Conservation (phyloP, 2,329 filamentous ascomycete genomes). For the Colletotrichum liaoningense region DNA sequence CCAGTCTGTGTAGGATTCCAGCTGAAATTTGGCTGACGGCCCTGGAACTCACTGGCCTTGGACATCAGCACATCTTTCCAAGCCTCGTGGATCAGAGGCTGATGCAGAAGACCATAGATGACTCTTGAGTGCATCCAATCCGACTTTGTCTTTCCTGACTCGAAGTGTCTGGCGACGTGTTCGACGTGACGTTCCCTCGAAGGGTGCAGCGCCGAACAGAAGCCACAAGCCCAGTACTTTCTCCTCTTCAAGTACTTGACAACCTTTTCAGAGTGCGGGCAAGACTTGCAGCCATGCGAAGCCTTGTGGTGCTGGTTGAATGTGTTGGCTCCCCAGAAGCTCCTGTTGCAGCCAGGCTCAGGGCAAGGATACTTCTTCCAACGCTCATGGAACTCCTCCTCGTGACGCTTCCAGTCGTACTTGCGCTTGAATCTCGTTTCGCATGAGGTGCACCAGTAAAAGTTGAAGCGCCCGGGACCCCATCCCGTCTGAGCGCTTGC, state of each 20-base stretch:
- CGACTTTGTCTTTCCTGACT: slow-evolving; percentile 69
- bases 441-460: slow-evolving; percentile 68
- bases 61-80: slow-evolving; percentile 68
- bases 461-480: slow-evolving; percentile 48
- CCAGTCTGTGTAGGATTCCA: slow-evolving; percentile 70
- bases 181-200: slow-evolving; percentile 75
- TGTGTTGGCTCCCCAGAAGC: slow-evolving; percentile 75
- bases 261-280: slow-evolving; percentile 73
- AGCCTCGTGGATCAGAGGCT: slow-evolving; percentile 69
- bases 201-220: slow-evolving; percentile 72
- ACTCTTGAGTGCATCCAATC: slow-evolving; percentile 79
- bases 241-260: slow-evolving; percentile 72
- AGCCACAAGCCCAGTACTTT: slow-evolving; percentile 76
- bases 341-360: slow-evolving; percentile 71
- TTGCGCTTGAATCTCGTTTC: slow-evolving; percentile 76
- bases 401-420: slow-evolving; percentile 77
- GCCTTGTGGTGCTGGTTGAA: slow-evolving; percentile 77
- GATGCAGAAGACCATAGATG: slow-evolving; percentile 75
- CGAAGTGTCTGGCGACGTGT: slow-evolving; percentile 76
- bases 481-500: slow-evolving; percentile 37
- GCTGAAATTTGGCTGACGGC: slow-evolving; percentile 69
- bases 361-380: slow-evolving; percentile 76
- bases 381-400: slow-evolving; percentile 77
- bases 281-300: slow-evolving; percentile 72
- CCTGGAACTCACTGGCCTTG: slow-evolving; percentile 66